Conservation (phyloP, 1,139 yeast genomes). For the Diutina sp. region DNA sequence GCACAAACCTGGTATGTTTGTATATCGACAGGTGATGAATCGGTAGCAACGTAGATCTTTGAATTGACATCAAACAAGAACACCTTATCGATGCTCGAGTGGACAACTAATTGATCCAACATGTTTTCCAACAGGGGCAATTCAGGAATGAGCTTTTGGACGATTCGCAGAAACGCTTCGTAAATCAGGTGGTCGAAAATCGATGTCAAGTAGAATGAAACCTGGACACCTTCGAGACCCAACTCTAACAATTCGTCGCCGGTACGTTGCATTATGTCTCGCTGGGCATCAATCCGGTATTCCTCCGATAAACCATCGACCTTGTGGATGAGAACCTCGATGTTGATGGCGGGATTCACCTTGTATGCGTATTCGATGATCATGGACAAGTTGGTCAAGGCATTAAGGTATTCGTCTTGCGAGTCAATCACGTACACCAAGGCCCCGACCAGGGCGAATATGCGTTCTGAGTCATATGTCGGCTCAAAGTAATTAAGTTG, state of each 20-base stretch:
- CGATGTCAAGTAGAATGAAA: constrained; percentile 81
- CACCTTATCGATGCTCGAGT: constrained; percentile 84
- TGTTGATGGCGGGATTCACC: constrained; percentile 74
- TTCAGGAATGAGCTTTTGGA: constrained; percentile 83
- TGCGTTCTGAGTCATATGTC: constrained; percentile 60
- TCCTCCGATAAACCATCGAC: constrained; percentile 93
- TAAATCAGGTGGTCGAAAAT: constrained; percentile 93
- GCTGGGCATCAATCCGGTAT: constrained; percentile 83
- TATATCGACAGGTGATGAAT: constrained; percentile 88
- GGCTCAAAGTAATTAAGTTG: constrained; percentile 86
- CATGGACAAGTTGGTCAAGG: constrained; percentile 77
- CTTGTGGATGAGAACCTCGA: constrained; percentile 88
- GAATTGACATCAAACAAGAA: constrained; percentile 85
- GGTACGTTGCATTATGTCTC: constrained; percentile 92
- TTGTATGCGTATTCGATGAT: constrained; percentile 82
- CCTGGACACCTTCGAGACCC: constrained; percentile 85
- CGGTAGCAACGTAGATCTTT: constrained; percentile 94
- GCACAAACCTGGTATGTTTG: constrained; percentile 96
- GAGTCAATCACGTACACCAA: constrained; percentile 88
- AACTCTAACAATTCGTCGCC: constrained; percentile 86
- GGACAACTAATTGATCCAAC: constrained; percentile 80
- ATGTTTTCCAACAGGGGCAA: constrained; percentile 79
- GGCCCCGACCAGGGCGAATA: constrained; percentile 82
- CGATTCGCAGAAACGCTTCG: constrained; percentile 89
- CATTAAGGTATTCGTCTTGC: constrained; percentile 90